Conservation (phyloP, 768 basidiomycete species). For the Obba rivulosa region DNA sequence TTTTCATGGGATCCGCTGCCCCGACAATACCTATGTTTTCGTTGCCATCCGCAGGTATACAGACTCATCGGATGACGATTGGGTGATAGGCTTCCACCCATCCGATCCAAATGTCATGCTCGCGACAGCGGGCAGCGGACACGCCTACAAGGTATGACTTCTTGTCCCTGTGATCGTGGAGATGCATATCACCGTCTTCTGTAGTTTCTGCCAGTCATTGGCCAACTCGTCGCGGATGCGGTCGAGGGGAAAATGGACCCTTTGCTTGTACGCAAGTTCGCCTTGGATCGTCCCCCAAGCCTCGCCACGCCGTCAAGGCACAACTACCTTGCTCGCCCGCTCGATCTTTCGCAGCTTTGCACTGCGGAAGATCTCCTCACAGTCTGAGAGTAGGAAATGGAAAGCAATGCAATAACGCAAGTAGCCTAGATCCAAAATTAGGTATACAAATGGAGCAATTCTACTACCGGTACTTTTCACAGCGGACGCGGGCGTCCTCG, state of each 20-base stretch:
- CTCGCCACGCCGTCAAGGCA: constrained; percentile 2
- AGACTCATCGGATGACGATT: constrained; percentile 81
- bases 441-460: constrained; percentile 14
- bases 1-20: constrained; percentile 5
- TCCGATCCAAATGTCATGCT: constrained; percentile 56
- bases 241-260: constrained; percentile 60
- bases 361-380: constrained; percentile 37
- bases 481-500: not conserved
- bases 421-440: too few species aligned
- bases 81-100: constrained; percentile 79
- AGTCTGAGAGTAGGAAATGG: not conserved
- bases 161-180: not conserved
- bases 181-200: not conserved
- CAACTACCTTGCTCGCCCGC: constrained; percentile 23
- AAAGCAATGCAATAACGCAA: not conserved
- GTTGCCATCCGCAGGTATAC: constrained; percentile 60
- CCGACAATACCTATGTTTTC: not conserved
- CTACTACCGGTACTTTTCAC: constrained; percentile 15
- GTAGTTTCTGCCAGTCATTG: constrained; percentile 86
- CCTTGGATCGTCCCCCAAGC: constrained; percentile 41
- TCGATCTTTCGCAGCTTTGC: constrained; percentile 47
- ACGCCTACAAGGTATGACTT: constrained; percentile 69
- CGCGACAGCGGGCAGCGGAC: constrained; percentile 86
- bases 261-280: constrained; percentile 53
- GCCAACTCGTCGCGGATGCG: constrained; percentile 66